Evolutionary conservation across 176 grass and related monocot species (phyloP).

Genomic region (Zizania latifolia): DNA sequence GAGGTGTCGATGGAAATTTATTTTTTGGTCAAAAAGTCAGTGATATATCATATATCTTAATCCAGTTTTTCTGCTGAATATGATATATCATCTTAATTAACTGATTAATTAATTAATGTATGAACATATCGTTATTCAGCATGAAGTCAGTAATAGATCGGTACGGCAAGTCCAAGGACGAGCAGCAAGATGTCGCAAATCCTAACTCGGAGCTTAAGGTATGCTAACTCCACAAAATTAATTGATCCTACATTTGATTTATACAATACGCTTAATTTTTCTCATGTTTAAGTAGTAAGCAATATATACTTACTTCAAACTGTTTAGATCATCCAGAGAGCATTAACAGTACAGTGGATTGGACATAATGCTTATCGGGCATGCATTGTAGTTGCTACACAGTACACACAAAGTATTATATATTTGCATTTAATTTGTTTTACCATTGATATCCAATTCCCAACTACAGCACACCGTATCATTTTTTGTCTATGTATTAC

Average conservation of each 20-base stretch:
- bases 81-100: not conserved
- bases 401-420: too few relatives aligned
- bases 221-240: not conserved
- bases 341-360: not conserved
- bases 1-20: not conserved
- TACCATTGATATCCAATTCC: not conserved
- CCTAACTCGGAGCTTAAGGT: conserved; percentile 60
- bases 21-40: not conserved
- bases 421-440: not conserved
- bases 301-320: too few relatives aligned
- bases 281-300: not conserved
- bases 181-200: conserved; percentile 34
- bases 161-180: conserved; percentile 48
- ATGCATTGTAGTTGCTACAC: not conserved
- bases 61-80: too few relatives aligned
- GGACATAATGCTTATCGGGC: not conserved
- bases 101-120: not conserved
- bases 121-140: conserved; percentile 25
- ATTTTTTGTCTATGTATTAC: not conserved
- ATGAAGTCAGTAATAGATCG: conserved; percentile 68
- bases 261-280: not conserved
- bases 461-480: too few relatives aligned
- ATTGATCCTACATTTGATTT: not conserved
- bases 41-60: too few relatives aligned
- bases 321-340: too few relatives aligned